Percentiles rank a stretch among this genome's conserved stretches.
These are phyloP conservation scores for Hemisphaericaspora xylanilytica DNA, from an alignment of 1,139 yeast genomes.

Conservation along the genomic window DNA sequence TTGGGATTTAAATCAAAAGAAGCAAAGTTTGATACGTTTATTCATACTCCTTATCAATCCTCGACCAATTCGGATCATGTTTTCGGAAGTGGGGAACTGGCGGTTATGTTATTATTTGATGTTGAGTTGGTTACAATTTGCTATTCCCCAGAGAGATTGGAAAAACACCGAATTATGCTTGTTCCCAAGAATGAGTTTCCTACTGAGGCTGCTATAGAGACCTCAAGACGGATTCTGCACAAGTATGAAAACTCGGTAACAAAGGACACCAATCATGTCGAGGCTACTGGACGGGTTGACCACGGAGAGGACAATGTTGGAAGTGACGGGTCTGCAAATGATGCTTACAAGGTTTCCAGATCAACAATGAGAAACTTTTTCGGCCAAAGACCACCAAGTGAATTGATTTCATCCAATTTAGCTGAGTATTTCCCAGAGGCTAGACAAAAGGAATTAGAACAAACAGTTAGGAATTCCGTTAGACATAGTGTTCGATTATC, in stretches of 20 bases:
- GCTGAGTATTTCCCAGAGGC: slow-evolving; percentile 92
- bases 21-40: slow-evolving; percentile 42
- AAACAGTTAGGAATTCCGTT: slow-evolving; percentile 81
- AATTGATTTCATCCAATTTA: slow-evolving; percentile 82
- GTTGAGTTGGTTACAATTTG: slow-evolving; percentile 82
- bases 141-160: slow-evolving; percentile 68
- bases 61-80: slow-evolving; percentile 10
- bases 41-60: slow-evolving; percentile 22
- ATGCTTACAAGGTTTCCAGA: no score
- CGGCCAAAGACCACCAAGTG: slow-evolving; percentile 93
- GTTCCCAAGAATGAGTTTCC: slow-evolving; percentile 67
- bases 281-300: not conserved
- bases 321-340: not conserved
- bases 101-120: slow-evolving; percentile 59
- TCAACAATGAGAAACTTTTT: slow-evolving; percentile 55
- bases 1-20: slow-evolving; percentile 48
- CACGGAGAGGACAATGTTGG: not conserved
- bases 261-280: not conserved
- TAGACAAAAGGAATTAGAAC: slow-evolving; percentile 66
- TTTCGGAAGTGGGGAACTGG: slow-evolving; percentile 7
- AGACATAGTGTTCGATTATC: slow-evolving; percentile 68
- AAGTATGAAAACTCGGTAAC: slow-evolving; percentile 28
- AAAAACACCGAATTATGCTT: slow-evolving; percentile 70
- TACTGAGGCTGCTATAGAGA: slow-evolving; percentile 58
- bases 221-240: slow-evolving; percentile 47